phyloP scores from a whole-genome alignment of 768 basidiomycete genomes.

The Suillus spraguei region DNA sequence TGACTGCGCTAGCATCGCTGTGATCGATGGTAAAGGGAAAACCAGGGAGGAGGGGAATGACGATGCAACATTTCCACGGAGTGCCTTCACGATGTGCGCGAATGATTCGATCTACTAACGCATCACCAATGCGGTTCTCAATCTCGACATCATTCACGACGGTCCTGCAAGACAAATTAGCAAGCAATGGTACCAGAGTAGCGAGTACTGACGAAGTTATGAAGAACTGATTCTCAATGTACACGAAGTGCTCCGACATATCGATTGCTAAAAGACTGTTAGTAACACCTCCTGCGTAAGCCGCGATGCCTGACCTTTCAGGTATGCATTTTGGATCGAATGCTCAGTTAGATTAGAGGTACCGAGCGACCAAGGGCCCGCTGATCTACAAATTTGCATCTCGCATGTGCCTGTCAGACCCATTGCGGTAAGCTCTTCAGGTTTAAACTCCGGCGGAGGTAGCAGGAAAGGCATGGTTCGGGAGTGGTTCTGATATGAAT shows the following conservation, averaged over 20 bases:
- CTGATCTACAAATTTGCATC: conserved; percentile 93
- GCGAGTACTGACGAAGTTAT: conserved; percentile 71
- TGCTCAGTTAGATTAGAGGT: conserved; percentile 83
- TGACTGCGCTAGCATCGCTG: conserved; percentile 86
- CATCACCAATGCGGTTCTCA: conserved; percentile 95
- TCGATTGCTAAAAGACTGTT: conserved; percentile 67
- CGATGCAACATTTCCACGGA: conserved; percentile 90
- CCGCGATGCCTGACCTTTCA: conserved; percentile 60
- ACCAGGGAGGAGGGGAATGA: conserved; percentile 91
- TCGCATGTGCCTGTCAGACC: conserved; percentile 96
- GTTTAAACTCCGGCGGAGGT: conserved; percentile 90
- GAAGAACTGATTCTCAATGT: conserved; percentile 96
- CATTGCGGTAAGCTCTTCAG: conserved; percentile 72
- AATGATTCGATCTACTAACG: conserved; percentile 88
- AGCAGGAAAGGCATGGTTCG: conserved; percentile 90
- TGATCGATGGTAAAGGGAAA: conserved; percentile 94
- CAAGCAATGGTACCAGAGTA: neutral
- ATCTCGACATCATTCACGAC: conserved; percentile 81
- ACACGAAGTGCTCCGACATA: conserved; percentile 94
- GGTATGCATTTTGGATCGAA: conserved; percentile 94
- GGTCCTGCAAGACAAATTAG: conserved; percentile 51
- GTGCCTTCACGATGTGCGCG: conserved; percentile 80
- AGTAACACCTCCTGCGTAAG: neutral
- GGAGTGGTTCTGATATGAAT: conserved; percentile 74
- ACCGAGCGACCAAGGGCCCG: conserved; percentile 96